Percentiles rank a stretch among this genome's conserved stretches.
These are phyloP conservation scores for Penicillium sp. DNA, from an alignment of 2,329 filamentous ascomycete genomes.

Conservation along the genomic window DNA sequence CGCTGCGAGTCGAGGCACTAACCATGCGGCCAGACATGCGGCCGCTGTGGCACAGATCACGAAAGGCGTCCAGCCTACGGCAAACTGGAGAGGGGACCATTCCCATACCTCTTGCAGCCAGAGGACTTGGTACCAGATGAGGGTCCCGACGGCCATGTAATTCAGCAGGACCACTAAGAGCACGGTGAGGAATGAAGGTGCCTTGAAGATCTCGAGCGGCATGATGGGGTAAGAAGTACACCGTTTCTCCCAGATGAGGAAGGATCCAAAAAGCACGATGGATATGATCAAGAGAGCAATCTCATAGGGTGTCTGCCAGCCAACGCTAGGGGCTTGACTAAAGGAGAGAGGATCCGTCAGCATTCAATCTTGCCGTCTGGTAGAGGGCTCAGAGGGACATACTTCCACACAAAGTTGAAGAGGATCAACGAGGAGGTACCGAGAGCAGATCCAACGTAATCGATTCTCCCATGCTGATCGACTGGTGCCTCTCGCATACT, in stretches of 20 bases:
- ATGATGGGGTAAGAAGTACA: slow-evolving; percentile 47
- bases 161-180: slow-evolving; percentile 48
- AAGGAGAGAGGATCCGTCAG: not conserved
- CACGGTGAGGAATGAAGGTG: slow-evolving; percentile 47
- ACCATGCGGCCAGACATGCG: slow-evolving; percentile 46
- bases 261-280: slow-evolving; percentile 35
- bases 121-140: slow-evolving; percentile 51
- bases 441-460: slow-evolving; percentile 44
- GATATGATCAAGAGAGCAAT: slow-evolving; percentile 44
- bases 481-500: slow-evolving; percentile 33
- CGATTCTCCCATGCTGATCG: slow-evolving; percentile 41
- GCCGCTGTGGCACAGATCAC: slow-evolving; percentile 42
- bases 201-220: slow-evolving; percentile 48
- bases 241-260: slow-evolving; percentile 45
- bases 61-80: slow-evolving; percentile 46
- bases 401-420: slow-evolving; percentile 58
- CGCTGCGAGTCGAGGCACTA: slow-evolving; percentile 50
- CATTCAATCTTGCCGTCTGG: too few relatives aligned
- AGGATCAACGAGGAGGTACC: slow-evolving; percentile 46
- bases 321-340: slow-evolving; percentile 48
- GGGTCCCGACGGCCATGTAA: slow-evolving; percentile 53
- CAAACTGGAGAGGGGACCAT: slow-evolving; percentile 44
- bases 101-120: slow-evolving; percentile 50
- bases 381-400: slow-evolving; percentile 18
- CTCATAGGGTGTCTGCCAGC: slow-evolving; percentile 49